phyloP scores from a whole-genome alignment of 2,329 filamentous ascomycete genomes.

The Acrocalymma vagum region DNA sequence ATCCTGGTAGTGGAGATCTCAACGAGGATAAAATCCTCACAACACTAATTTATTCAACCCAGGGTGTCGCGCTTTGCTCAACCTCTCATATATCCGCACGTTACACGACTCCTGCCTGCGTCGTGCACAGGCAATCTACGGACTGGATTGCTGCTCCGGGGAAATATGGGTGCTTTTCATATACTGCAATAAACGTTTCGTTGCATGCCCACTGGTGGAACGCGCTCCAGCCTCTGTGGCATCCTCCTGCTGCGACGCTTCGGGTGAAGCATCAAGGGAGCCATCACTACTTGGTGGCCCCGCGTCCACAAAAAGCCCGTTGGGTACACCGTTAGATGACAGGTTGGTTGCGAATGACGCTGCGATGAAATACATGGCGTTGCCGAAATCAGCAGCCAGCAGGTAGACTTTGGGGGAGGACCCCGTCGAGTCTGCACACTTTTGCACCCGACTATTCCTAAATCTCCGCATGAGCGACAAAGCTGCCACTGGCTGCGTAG shows the following conservation, averaged over 20 bases:
- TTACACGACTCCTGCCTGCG: slow-evolving; percentile 33
- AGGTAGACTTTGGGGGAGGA: background rate
- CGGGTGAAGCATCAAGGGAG: slow-evolving; percentile 19
- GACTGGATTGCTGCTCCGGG: slow-evolving; percentile 23
- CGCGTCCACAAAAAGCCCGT: background rate
- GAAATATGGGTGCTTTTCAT: slow-evolving; percentile 22
- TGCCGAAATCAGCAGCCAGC: slow-evolving; percentile 19
- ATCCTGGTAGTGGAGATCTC: slow-evolving; percentile 13
- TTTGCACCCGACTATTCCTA: background rate
- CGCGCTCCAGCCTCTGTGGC: slow-evolving; percentile 20
- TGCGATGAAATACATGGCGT: slow-evolving; percentile 10
- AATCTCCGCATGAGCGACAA: slow-evolving; percentile 1
- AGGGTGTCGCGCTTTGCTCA: slow-evolving; percentile 4
- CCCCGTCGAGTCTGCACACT: background rate
- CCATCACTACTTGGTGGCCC: background rate
- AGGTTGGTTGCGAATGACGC: slow-evolving; percentile 27
- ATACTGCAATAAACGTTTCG: slow-evolving; percentile 36
- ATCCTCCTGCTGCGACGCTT: slow-evolving; percentile 26
- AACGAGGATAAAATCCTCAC: slow-evolving; percentile 10
- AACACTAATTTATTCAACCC: background rate
- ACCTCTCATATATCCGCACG: slow-evolving; percentile 25
- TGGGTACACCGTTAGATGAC: slow-evolving; percentile 27
- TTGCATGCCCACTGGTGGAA: slow-evolving; percentile 32
- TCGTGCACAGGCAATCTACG: slow-evolving; percentile 28
- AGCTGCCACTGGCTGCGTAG: slow-evolving; percentile 10